Evolutionary conservation across 2,329 filamentous ascomycete species (phyloP).

Genomic region (Fusarium sororula): DNA sequence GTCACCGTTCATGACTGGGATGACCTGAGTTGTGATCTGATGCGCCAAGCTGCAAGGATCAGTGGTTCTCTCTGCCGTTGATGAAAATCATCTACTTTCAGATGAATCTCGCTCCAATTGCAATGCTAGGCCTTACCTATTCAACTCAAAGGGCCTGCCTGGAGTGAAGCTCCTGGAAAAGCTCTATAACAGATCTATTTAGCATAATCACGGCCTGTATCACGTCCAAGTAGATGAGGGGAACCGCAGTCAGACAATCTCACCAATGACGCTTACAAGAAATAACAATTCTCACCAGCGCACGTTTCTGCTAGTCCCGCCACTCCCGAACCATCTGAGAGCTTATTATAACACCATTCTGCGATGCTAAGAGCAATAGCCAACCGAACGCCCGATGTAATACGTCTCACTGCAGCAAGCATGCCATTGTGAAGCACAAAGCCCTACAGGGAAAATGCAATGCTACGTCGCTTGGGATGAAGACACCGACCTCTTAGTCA

Average conservation of each 20-base stretch:
- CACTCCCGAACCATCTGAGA: not conserved
- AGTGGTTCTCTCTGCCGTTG: not conserved
- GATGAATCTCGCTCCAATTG: not conserved
- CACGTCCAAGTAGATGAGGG: not conserved
- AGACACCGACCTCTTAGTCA: not conserved
- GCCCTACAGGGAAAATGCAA: not conserved
- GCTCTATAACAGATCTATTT: accelerated
- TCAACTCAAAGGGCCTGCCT: accelerated
- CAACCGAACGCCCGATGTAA: not conserved
- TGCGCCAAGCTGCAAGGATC: not conserved
- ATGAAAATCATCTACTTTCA: not conserved
- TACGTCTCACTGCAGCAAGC: not conserved
- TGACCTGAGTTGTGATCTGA: not conserved
- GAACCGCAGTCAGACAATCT: not conserved
- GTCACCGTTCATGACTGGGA: not conserved
- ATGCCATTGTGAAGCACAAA: not conserved
- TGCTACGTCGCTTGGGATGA: not conserved
- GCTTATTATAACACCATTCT: not conserved
- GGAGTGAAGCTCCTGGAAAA: accelerated
- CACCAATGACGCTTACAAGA: not conserved
- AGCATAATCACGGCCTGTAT: accelerated
- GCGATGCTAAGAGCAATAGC: not conserved
- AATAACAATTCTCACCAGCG: not conserved
- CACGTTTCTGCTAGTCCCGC: not conserved
- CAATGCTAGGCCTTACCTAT: not conserved